A percentile compares a stretch with the other conserved stretches of the same genome.
These are phyloP conservation scores for Rhododendron williamsianum DNA, from an alignment of 148 eudicot species.

Conservation along the genomic window DNA sequence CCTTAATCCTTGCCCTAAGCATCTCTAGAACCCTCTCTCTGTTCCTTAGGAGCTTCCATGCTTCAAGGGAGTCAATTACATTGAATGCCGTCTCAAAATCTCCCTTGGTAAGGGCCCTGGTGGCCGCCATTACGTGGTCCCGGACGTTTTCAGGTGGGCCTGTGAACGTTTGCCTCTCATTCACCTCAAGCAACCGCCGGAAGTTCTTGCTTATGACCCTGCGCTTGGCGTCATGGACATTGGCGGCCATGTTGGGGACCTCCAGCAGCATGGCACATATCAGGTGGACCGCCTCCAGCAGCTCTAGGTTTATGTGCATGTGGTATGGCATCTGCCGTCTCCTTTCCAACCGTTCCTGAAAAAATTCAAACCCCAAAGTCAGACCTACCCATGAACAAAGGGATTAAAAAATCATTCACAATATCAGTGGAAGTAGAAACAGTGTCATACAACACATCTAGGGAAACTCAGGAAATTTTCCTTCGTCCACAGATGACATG, in stretches of 20 bases:
- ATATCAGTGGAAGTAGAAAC: neutral
- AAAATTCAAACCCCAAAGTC: neutral
- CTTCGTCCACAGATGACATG: neutral
- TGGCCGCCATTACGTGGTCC: slow-evolving; percentile 82
- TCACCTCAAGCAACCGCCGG: slow-evolving; percentile 58
- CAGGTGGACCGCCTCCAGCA: slow-evolving; percentile 80
- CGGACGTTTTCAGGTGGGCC: slow-evolving; percentile 87
- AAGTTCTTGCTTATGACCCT: slow-evolving; percentile 72
- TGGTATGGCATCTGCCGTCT: slow-evolving; percentile 93
- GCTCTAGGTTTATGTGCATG: slow-evolving; percentile 92
- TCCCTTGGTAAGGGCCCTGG: slow-evolving; percentile 69
- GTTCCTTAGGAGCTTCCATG: slow-evolving; percentile 70
- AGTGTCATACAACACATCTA: neutral
- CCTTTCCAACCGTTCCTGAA: slow-evolving; percentile 77
- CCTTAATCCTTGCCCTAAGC: slow-evolving; percentile 69
- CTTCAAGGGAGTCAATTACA: slow-evolving; percentile 67
- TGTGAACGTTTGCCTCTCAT: slow-evolving; percentile 69
- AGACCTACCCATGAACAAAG: neutral
- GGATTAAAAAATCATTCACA: neutral
- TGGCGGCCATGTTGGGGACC: slow-evolving; percentile 93
- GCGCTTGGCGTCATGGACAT: slow-evolving; percentile 61
- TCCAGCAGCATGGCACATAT: slow-evolving; percentile 89
- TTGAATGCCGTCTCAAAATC: slow-evolving; percentile 65
- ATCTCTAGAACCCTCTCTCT: slow-evolving; percentile 58
- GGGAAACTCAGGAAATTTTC: neutral